Evolutionary conservation across 495 filamentous ascomycete species (phyloP), one percentile per base, ranked within the genome.

Genomic region (Trichoderma asperelloides): DNA sequence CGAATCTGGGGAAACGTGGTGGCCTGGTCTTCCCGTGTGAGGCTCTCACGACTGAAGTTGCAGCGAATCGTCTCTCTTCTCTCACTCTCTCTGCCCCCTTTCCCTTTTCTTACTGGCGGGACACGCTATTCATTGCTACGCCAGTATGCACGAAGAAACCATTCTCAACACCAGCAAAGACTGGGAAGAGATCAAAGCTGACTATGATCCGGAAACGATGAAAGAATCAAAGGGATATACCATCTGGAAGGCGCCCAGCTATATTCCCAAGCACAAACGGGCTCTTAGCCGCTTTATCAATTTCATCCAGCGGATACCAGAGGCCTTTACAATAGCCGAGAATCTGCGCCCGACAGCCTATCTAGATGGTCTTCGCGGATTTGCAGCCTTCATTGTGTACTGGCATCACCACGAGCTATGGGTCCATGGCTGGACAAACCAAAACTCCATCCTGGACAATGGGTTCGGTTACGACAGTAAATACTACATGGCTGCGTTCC

Each of bases 351-450:
- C 76, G 51, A 80, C 77, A 27, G 76, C 77, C 39, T 79, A 84
- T 37, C 78, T 83, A 33, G 79, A 82, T 68, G 80, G 79, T 55
- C 75, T 82, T 40, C 70, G 80, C 9, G 80, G 79, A 2, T 76
- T 82, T 66, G 79, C 80, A n/a, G 77, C 80, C 13, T 77, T 81
- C 37, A 72, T 82, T 43, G 80, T 82, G 33, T 79, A 79, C 68
- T 79, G 77, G 75, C 79, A 82, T 67, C 80, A 82, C 68, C 76
- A 79, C 68, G 71, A 77, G 33, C 73, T 80, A 0, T 81, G 78
- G 78, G 70, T 74, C 11, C 74, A 75, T 43, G 49, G 30, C 57
- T 72, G 73, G 40, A 40, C 30, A 23, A 60, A 76, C 1, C 70
- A 75, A 63, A 68, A 68, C 63, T 65, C 64, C 67, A 66, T 70